Evolutionary conservation across 176 grass and related monocot genomes (phyloP).

Genomic region (Ampelocalamus luodianensis): DNA sequence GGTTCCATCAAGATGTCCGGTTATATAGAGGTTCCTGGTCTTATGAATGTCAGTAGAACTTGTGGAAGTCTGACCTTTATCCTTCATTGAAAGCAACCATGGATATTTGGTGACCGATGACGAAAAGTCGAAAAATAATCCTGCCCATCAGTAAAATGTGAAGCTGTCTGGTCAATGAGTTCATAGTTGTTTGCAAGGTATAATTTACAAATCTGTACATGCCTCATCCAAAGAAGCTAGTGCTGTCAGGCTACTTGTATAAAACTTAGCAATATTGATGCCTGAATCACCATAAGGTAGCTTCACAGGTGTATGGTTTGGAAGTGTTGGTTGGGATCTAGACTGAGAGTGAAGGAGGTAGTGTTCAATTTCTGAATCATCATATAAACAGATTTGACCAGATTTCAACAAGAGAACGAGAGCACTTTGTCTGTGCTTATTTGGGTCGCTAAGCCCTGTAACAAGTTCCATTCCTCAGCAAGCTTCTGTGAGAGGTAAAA

Average conservation of each 20-base stretch:
- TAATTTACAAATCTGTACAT: conserved; percentile 48
- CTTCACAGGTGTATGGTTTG: conserved; percentile 65
- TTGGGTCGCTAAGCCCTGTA: conserved; percentile 67
- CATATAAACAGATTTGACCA: conserved; percentile 73
- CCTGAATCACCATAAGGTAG: conserved; percentile 71
- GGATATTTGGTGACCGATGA: conserved; percentile 64
- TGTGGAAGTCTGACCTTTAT: conserved; percentile 63
- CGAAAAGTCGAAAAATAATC: conserved; percentile 65
- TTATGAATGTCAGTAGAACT: conserved; percentile 60
- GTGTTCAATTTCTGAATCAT: conserved; percentile 86
- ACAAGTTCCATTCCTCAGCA: conserved; percentile 78
- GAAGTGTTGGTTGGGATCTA: conserved; percentile 74
- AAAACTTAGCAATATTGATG: conserved; percentile 70
- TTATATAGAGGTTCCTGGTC: conserved; percentile 77
- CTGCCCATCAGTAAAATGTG: conserved; percentile 42
- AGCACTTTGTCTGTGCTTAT: conserved; percentile 66
- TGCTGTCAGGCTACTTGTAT: conserved; percentile 53
- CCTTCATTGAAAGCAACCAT: conserved; percentile 72
- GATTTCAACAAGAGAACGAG: conserved; percentile 90
- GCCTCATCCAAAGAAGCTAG: conserved; percentile 63
- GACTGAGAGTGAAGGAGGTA: conserved; percentile 79
- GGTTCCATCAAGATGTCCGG: conserved; percentile 90
- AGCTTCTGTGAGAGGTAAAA: conserved; percentile 78
- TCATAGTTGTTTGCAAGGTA: conserved; percentile 39
- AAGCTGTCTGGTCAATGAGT: conserved; percentile 33